Base-by-base conservation (phyloP, 176 grass and related monocot species). In the Oryza brachyantha region DNA sequence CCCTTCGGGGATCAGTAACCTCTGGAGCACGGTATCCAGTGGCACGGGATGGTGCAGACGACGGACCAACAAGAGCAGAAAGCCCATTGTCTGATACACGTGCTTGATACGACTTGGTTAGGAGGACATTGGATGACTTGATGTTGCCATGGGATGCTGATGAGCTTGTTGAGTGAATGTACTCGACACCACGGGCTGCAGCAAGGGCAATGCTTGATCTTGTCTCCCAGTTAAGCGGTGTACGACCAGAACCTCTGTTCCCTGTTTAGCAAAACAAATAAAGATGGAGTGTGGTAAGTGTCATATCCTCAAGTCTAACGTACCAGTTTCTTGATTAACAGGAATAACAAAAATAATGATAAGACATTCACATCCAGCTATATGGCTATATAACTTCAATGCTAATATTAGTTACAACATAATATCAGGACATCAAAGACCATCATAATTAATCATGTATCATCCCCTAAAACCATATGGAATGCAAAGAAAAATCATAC, bases 41-140 rank as follows among this genome's bases (percentile, higher is more conserved):
- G 36, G 68, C 68, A 60, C 91, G 87, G 10, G 70, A 38, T 19
- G 80, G 64, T 68, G 80, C 25, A 28, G 88, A 70, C 16, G 84
- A 75, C 3, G 78, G 75, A 60, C 62, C 88, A 73, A 92, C 86
- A 59, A 97, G 93, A 61, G 79, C 65, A 19, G 84, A 71, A 42
- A 97, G 85, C n/a, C 86, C 80, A 17, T 85, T 92, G 64, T 97
- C 93, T 29, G 93, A 86, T 19, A 97, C 70, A 65, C 83, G 88
- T 19, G 91, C 83, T 77, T 86, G 59, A 24, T 82, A 75, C 3
- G 87, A 77, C 35, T 74, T 82, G 14, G 48, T 64, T 14, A 97
- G 81, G 17, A 97, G 90, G 77, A 97, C 79, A 69, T 97, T 97
- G 25, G 93, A 97, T 41, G 90, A 97, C 84, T 91, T 97, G 70